These are phyloP conservation scores for Spencermartinsiella europaea DNA, from an alignment of 805 yeast species.

Conservation along the genomic window DNA sequence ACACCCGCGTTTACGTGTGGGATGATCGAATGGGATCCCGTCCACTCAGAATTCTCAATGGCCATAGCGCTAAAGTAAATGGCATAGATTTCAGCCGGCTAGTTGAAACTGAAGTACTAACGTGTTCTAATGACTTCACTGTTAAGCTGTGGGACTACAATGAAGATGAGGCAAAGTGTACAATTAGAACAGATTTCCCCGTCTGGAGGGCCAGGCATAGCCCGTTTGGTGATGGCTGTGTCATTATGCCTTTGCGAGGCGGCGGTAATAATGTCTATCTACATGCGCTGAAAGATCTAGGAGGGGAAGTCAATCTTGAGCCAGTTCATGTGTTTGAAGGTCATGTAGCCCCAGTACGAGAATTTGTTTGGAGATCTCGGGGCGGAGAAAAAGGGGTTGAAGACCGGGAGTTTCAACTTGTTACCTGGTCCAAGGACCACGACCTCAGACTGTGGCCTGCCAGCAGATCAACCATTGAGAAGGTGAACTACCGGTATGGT, in stretches of 20 bases:
- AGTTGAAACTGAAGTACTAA: slow-evolving; percentile 54
- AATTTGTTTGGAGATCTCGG: slow-evolving; percentile 80
- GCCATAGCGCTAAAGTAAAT: slow-evolving; percentile 82
- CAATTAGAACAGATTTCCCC: slow-evolving; percentile 72
- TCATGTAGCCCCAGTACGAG: slow-evolving; percentile 79
- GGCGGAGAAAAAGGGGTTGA: slow-evolving; percentile 44
- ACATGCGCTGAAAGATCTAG: slow-evolving; percentile 42
- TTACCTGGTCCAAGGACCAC: slow-evolving; percentile 90
- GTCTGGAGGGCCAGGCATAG: slow-evolving; percentile 82
- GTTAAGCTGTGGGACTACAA: slow-evolving; percentile 75
- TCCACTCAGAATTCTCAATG: slow-evolving; percentile 63
- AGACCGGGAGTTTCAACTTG: slow-evolving; percentile 82
- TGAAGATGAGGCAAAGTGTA: slow-evolving; percentile 44
- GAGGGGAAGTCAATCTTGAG: slow-evolving; percentile 37
- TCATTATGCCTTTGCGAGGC: slow-evolving; percentile 86
- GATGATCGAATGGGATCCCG: slow-evolving; percentile 76
- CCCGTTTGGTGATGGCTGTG: slow-evolving; percentile 86
- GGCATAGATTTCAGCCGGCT: slow-evolving; percentile 78
- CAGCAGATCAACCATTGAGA: slow-evolving; percentile 43
- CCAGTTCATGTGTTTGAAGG: slow-evolving; percentile 67
- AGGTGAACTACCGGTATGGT: slow-evolving; percentile 39
- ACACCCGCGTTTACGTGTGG: slow-evolving; percentile 77
- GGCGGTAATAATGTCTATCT: slow-evolving; percentile 64
- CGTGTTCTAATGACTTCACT: slow-evolving; percentile 82
- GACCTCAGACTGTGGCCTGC: slow-evolving; percentile 81